Conservation (phyloP, 345 rosid species). For the Tarenaya hassleriana region DNA sequence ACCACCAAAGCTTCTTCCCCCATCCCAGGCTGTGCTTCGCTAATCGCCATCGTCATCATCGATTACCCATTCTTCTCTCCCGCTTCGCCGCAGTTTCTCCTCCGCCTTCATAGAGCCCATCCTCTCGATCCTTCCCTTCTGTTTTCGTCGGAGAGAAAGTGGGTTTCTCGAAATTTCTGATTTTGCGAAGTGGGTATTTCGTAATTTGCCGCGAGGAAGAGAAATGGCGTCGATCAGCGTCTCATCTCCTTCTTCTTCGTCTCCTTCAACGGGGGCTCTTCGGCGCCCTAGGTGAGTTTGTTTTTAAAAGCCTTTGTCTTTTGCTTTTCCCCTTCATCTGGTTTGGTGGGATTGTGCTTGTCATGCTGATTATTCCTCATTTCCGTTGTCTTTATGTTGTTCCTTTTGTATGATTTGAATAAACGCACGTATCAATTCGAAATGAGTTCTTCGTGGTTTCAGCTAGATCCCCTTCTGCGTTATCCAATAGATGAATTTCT, state of each 20-base stretch:
- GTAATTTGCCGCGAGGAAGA: not conserved
- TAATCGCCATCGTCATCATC: conserved; percentile 23
- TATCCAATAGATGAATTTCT: too few species aligned
- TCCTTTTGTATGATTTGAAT: too few species aligned
- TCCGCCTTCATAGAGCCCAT: conserved; percentile 17
- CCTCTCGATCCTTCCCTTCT: not conserved
- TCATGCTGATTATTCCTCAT: too few species aligned
- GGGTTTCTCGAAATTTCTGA: conserved; percentile 3
- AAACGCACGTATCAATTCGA: not conserved
- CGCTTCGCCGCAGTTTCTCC: conserved; percentile 1
- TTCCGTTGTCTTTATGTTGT: too few species aligned
- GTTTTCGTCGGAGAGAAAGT: conserved; percentile 6
- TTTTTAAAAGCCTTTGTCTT: too few species aligned
- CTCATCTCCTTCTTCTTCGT: conserved; percentile 33
- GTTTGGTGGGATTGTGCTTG: too few species aligned
- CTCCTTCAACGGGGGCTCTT: conserved; percentile 36
- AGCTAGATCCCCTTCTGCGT: too few species aligned
- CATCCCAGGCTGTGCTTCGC: too few species aligned
- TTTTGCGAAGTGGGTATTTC: conserved; percentile 15
- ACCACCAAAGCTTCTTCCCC: too few species aligned
- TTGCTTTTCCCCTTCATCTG: too few species aligned
- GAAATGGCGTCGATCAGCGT: conserved; percentile 39
- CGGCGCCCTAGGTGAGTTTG: conserved; percentile 30
- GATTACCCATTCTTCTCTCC: not conserved
- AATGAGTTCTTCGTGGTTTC: not conserved